A percentile compares a stretch with the other conserved stretches of the same genome.
These are phyloP conservation scores for Microsporum canis DNA, from an alignment of 2,329 filamentous ascomycete genomes.

Conservation along the genomic window DNA sequence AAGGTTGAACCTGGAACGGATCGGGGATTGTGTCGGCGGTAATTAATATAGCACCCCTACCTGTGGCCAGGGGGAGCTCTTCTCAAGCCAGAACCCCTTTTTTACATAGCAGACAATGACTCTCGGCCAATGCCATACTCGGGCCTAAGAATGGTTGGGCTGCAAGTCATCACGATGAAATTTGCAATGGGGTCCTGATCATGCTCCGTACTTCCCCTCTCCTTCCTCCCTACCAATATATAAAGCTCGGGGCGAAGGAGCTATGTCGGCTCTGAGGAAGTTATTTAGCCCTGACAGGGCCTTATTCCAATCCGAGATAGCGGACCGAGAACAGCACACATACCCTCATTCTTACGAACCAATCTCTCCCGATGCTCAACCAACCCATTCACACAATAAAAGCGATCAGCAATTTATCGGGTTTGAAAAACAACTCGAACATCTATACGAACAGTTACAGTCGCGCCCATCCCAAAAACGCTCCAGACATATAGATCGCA, in stretches of 20 bases:
- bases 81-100: not conserved
- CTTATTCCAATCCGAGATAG: constrained; percentile 6
- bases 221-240: not conserved
- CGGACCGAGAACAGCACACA: not conserved
- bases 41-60: not conserved
- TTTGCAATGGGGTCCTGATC: not conserved
- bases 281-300: constrained; percentile 11
- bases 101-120: not conserved
- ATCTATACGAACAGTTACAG: constrained; percentile 27
- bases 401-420: constrained; percentile 25
- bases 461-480: constrained; percentile 17
- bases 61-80: not conserved
- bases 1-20: not conserved
- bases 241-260: constrained; percentile 19
- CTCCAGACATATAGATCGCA: constrained; percentile 15
- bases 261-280: constrained; percentile 12
- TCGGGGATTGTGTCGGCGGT: not conserved
- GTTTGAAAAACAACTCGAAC: constrained; percentile 31
- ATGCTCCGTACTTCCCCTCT: not conserved
- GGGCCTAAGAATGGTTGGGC: not conserved
- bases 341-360: not conserved
- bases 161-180: not conserved
- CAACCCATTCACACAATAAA: constrained; percentile 18
- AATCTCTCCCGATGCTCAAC: constrained; percentile 5
- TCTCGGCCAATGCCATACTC: not conserved